A percentile compares a stretch with the other conserved stretches of the same genome.
These are phyloP conservation scores for Ceratobasidium sp. DNA, from an alignment of 1,284 basidiomycete genomes.

Conservation along the genomic window DNA sequence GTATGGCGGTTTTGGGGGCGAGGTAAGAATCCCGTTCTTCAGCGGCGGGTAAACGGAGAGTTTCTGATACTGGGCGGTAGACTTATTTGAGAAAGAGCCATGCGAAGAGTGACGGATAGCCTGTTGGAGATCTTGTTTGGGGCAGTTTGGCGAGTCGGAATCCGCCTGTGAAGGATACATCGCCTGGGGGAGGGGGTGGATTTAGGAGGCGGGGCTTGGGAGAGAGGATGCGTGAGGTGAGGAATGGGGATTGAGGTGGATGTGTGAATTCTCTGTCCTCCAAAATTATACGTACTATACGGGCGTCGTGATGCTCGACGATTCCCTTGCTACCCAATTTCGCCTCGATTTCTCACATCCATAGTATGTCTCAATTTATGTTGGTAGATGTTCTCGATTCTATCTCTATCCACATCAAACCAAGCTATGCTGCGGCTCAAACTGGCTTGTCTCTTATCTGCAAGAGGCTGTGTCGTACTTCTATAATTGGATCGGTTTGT, in stretches of 20 bases:
- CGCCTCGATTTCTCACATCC: too few relatives aligned
- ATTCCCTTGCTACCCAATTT: neutral
- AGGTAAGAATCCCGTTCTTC: slow-evolving; percentile 9
- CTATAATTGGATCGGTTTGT: too few relatives aligned
- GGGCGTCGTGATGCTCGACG: neutral
- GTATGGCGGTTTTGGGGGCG: slow-evolving; percentile 47
- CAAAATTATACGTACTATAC: neutral
- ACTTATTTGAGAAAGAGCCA: slow-evolving; percentile 58
- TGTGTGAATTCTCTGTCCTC: neutral
- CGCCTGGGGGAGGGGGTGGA: slow-evolving; percentile 27
- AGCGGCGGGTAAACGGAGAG: neutral
- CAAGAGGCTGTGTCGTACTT: too few relatives aligned
- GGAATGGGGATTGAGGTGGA: neutral
- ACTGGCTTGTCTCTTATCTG: too few relatives aligned
- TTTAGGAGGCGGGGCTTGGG: slow-evolving; percentile 28
- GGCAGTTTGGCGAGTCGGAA: slow-evolving; percentile 56
- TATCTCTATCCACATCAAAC: too few relatives aligned
- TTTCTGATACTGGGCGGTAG: slow-evolving; percentile 53
- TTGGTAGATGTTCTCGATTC: too few relatives aligned
- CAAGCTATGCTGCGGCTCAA: too few relatives aligned
- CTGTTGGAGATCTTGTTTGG: slow-evolving; percentile 58
- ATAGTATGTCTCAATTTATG: too few relatives aligned
- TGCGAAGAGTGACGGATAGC: slow-evolving; percentile 60
- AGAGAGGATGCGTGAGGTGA: neutral
- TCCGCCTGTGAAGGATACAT: slow-evolving; percentile 52